These are phyloP conservation scores for Thielaviopsis musarum DNA, from an alignment of 2,329 filamentous ascomycete genomes.

Conservation along the genomic window DNA sequence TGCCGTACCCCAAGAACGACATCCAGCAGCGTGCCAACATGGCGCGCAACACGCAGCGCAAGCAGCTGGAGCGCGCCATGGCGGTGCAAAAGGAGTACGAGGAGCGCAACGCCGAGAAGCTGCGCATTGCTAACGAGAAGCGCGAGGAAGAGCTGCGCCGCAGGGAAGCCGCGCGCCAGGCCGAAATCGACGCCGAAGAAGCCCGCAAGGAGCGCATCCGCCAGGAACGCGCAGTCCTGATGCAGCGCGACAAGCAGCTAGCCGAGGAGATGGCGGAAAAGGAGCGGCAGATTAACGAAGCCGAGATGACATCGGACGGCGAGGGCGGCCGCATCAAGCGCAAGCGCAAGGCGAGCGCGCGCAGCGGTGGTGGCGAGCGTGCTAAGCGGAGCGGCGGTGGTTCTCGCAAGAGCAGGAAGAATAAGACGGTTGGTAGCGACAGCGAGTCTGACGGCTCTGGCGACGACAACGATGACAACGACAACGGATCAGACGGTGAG, in stretches of 20 bases:
- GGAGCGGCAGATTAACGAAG: constrained; percentile 49
- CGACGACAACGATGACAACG: constrained; percentile 16
- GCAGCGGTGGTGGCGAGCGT: constrained; percentile 27
- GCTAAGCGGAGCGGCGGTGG: constrained; percentile 23
- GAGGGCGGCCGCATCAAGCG: constrained; percentile 69
- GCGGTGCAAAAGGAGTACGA: constrained; percentile 83
- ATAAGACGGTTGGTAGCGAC: constrained; percentile 27
- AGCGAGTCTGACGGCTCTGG: constrained; percentile 26
- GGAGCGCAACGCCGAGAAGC: constrained; percentile 76
- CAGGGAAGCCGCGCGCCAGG: constrained; percentile 60
- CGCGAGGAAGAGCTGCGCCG: constrained; percentile 65
- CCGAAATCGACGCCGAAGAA: constrained; percentile 48
- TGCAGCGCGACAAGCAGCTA: constrained; percentile 55
- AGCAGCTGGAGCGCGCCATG: constrained; percentile 73
- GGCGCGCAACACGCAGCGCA: constrained; percentile 86
- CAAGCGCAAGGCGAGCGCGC: constrained; percentile 43
- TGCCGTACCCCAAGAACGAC: constrained; percentile 80
- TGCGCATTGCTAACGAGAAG: constrained; percentile 61
- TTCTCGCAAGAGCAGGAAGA: constrained; percentile 36
- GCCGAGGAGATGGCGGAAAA: constrained; percentile 57
- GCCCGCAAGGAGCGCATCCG: constrained; percentile 66
- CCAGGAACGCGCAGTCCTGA: constrained; percentile 71
- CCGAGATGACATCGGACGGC: constrained; percentile 64
- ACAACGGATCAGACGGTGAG: constrained; percentile 23
- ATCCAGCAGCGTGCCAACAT: constrained; percentile 94